A percentile compares a stretch with the other conserved stretches of the same genome.
These are phyloP conservation scores for Sarcodon sp. DNA, from an alignment of 768 basidiomycete species.

Conservation along the genomic window DNA sequence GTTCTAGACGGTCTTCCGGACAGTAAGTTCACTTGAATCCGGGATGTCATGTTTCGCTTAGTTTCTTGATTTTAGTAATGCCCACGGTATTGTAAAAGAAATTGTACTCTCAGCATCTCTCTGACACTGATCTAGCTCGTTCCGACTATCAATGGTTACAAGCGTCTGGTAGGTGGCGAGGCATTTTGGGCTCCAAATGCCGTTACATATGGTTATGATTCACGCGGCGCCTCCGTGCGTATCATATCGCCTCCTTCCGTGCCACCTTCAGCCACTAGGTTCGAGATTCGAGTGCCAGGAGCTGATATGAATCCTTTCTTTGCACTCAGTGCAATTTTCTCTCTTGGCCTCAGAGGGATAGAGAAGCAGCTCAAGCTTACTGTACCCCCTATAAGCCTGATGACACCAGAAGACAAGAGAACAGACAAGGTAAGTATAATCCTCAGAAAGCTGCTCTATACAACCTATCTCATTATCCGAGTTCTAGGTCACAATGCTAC, in stretches of 20 bases:
- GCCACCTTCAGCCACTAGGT: conserved; percentile 68
- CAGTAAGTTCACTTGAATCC: conserved; percentile 31
- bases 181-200: conserved; percentile 92
- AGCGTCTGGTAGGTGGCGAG: conserved; percentile 88
- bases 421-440: conserved; percentile 33
- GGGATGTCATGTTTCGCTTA: too few species aligned
- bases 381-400: conserved; percentile 55
- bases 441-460: background rate
- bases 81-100: conserved; percentile 44
- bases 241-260: conserved; percentile 88
- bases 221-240: conserved; percentile 82
- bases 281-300: conserved; percentile 91
- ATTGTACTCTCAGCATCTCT: background rate
- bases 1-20: conserved; percentile 83
- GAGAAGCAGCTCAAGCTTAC: conserved; percentile 57
- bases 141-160: conserved; percentile 94
- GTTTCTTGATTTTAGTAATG: conserved; percentile 34
- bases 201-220: conserved; percentile 92
- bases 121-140: conserved; percentile 36
- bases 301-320: conserved; percentile 97
- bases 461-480: conserved; percentile 1
- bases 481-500: conserved; percentile 57
- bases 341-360: conserved; percentile 81
- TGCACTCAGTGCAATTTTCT: conserved; percentile 78
- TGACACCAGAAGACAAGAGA: conserved; percentile 41